Evolutionary conservation across 306 rosid species (phyloP).

Genomic region (Quercus parvula): DNA sequence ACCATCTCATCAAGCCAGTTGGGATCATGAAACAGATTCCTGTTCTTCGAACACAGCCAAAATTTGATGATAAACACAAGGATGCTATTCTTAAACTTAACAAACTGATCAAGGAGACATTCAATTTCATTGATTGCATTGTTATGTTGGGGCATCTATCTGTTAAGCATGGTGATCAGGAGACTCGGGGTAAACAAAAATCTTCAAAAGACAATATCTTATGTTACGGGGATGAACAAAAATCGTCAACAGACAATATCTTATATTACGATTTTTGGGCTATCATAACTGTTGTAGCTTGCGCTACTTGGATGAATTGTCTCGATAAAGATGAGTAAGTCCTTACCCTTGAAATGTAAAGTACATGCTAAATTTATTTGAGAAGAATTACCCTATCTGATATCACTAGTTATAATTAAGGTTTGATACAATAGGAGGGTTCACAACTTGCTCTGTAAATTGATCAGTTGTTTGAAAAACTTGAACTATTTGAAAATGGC

Average conservation of each 20-base stretch:
- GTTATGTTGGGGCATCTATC: slow-evolving; percentile 23
- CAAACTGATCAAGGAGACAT: slow-evolving; percentile 26
- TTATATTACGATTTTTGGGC: slow-evolving; percentile 37
- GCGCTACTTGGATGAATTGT: slow-evolving; percentile 20
- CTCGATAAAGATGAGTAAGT: too few species aligned
- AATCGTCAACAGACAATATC: slow-evolving; percentile 18
- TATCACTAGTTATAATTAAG: too few species aligned
- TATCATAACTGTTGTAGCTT: slow-evolving; percentile 35
- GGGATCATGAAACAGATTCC: too few species aligned
- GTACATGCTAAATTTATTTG: too few species aligned
- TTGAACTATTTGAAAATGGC: too few species aligned
- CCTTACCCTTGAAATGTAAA: too few species aligned
- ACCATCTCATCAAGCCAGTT: too few species aligned
- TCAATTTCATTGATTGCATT: slow-evolving; percentile 30
- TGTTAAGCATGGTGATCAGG: not conserved
- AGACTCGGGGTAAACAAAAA: not conserved
- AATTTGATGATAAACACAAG: slow-evolving; percentile 14
- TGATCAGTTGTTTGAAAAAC: too few species aligned
- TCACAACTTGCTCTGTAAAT: too few species aligned
- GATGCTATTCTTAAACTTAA: slow-evolving; percentile 17
- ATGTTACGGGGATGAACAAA: slow-evolving; percentile 13
- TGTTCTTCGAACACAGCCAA: not conserved
- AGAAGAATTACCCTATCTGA: too few species aligned
- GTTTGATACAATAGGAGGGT: too few species aligned
- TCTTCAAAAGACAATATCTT: too few species aligned